Evolutionary conservation across 2,329 filamentous ascomycete genomes (phyloP), one percentile per base, ranked within the genome.

Genomic region (Davidsoniella virescens): DNA sequence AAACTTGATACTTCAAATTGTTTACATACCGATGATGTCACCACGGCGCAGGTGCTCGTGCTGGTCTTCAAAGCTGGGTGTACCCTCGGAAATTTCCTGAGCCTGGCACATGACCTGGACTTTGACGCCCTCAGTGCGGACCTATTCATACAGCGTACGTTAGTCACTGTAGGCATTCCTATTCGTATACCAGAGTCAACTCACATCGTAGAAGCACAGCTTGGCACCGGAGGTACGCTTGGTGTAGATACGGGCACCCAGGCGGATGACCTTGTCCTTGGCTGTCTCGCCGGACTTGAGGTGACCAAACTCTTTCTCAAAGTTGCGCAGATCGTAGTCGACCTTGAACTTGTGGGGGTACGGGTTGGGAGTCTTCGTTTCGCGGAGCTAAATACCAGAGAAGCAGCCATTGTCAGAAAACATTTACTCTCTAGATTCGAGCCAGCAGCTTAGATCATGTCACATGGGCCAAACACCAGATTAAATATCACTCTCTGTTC

Each of bases 341-440:
- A 86, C 80, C 52, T 88, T 72, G 75, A 94, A 96, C 64, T 80
- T 82, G 81, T 98, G 90, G 6, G 92, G 92, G 67, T 95, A 94
- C 12, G 85, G 85, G 62, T 90, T 84, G 39, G 84, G 84, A 53
- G 79, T 69, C 69, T 83, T 80, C 61, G 76, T 78, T 61, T 81
- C 70, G 60, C 82, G 76, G 56, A 90, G 75, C 62, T 53, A 52
- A 25, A 49, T 18, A 41, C 25, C 16, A 12, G 9, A 43, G 16
- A 49, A 17, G 14, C 9, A n/a, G 29, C 14, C 12, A 43, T 14
- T 36, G 23, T 49, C 36, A 49, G 47, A 16, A 49, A n/a, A 8
- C 25, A 12, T 18, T 23, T 25, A 29, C 23, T 33, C 29, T 33
- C 29, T 33, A 33, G 8, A 33, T 33, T 8, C 29, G 29, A 12